phyloP scores from a whole-genome alignment of 2,329 filamentous ascomycete species.

The Neofusicoccum kwambonambiense region DNA sequence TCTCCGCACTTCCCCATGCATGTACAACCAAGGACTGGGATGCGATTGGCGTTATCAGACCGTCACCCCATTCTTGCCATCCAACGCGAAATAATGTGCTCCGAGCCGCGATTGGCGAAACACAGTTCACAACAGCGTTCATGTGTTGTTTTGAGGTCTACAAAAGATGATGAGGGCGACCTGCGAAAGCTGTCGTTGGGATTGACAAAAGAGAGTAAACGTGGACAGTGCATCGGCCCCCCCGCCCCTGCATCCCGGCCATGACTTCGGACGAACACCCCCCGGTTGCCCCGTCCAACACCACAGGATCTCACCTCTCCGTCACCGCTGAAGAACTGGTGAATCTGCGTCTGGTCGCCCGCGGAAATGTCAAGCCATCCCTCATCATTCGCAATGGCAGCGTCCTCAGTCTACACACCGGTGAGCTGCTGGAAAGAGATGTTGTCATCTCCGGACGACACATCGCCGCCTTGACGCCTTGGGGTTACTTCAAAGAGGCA shows the following conservation, averaged over 20 bases:
- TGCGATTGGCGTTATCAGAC: not conserved
- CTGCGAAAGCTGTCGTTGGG: not conserved
- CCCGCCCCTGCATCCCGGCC: too few relatives aligned
- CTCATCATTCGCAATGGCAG: not conserved
- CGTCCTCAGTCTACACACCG: not conserved
- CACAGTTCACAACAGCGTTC: not conserved
- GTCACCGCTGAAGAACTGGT: not conserved
- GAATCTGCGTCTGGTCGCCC: not conserved
- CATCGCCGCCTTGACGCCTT: not conserved
- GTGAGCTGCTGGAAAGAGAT: not conserved
- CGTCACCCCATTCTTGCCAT: not conserved
- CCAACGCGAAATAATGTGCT: not conserved
- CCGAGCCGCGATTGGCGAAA: not conserved
- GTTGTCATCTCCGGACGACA: not conserved
- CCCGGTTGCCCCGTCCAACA: not conserved
- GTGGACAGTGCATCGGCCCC: not conserved
- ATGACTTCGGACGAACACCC: not conserved
- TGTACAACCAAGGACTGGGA: not conserved
- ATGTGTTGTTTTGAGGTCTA: not conserved
- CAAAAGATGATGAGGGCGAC: not conserved
- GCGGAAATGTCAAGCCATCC: not conserved
- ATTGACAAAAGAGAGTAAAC: not conserved
- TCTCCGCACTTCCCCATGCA: not conserved
- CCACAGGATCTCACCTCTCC: not conserved
- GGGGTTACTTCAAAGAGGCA: not conserved